Percentiles rank a stretch among this genome's conserved stretches.
Evolutionary conservation across 2,329 filamentous ascomycete genomes (phyloP).

Genomic region (Apiospora saccharicola): DNA sequence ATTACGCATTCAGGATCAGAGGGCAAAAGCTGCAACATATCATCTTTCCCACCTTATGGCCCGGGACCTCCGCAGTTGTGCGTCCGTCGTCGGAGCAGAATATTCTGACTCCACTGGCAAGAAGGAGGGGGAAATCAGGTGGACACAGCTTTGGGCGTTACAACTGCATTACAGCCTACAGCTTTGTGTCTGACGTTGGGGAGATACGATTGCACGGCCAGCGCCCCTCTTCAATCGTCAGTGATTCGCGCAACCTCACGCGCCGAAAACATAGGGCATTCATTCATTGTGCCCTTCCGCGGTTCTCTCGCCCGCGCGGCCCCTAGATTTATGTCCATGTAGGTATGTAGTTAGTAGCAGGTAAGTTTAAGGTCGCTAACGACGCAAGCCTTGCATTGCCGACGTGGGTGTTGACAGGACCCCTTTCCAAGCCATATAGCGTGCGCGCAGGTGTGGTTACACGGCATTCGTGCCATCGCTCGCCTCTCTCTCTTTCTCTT

Average conservation of each 20-base stretch:
- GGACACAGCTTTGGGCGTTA: background rate
- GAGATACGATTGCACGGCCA: background rate
- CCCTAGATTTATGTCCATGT: background rate
- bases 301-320: background rate
- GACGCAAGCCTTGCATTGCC: constrained; percentile 14
- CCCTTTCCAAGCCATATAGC: constrained; percentile 8
- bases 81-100: constrained; percentile 7
- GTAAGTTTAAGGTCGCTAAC: background rate
- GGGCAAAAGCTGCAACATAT: background rate
- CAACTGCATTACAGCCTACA: constrained; percentile 4
- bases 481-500: background rate
- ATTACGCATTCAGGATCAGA: background rate
- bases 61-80: background rate
- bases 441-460: constrained; percentile 7
- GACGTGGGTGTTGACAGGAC: constrained; percentile 7
- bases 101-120: background rate
- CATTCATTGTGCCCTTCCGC: background rate
- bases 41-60: background rate
- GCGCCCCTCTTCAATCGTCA: background rate
- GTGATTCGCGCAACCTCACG: background rate
- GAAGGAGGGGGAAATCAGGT: background rate
- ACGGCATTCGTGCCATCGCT: constrained; percentile 19
- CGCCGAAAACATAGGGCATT: background rate
- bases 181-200: background rate
- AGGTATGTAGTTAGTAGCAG: background rate